phyloP scores from a whole-genome alignment of 192 early-diverging fungal species.

The Rhizophagus prolifer region DNA sequence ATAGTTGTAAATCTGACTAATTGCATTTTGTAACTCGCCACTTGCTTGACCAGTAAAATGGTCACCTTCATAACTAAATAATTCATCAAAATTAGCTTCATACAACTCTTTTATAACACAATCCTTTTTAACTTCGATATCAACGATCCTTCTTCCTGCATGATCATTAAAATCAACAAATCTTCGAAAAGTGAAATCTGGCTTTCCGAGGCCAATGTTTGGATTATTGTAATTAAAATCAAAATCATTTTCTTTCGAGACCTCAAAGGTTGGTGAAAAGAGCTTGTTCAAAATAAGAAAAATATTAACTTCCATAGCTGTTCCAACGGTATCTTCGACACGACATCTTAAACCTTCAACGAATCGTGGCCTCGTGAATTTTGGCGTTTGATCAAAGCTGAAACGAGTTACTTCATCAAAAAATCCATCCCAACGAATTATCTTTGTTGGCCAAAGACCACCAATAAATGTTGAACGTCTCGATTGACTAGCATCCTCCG shows the following conservation, averaged over 20 bases:
- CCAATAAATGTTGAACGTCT: slow-evolving; percentile 2
- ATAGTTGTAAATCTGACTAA: slow-evolving; percentile 22
- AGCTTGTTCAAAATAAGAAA: slow-evolving; percentile 24
- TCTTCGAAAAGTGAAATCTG: slow-evolving; percentile 24
- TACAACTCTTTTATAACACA: slow-evolving; percentile 7
- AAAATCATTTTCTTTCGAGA: no score
- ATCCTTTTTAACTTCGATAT: slow-evolving; percentile 21
- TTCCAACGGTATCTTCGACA: no score
- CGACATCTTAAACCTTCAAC: slow-evolving; percentile 28
- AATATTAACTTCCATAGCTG: no score
- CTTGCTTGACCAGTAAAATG: slow-evolving; percentile 22
- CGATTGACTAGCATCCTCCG: no score
- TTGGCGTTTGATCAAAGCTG: slow-evolving; percentile 20
- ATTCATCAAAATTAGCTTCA: no score
- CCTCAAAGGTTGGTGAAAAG: slow-evolving; percentile 15
- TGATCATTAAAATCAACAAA: no score
- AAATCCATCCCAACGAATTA: slow-evolving; percentile 23
- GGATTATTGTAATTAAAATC: no score
- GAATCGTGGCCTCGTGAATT: slow-evolving; percentile 13
- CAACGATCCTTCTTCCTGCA: no score
- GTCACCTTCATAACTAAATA: no score
- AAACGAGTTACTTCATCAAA: no score
- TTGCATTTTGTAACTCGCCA: slow-evolving; percentile 21
- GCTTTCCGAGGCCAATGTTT: slow-evolving; percentile 12
- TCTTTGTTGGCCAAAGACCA: slow-evolving; percentile 22